Conservation (phyloP, 2,329 filamentous ascomycete species). For the Harringtonia aguacate region DNA sequence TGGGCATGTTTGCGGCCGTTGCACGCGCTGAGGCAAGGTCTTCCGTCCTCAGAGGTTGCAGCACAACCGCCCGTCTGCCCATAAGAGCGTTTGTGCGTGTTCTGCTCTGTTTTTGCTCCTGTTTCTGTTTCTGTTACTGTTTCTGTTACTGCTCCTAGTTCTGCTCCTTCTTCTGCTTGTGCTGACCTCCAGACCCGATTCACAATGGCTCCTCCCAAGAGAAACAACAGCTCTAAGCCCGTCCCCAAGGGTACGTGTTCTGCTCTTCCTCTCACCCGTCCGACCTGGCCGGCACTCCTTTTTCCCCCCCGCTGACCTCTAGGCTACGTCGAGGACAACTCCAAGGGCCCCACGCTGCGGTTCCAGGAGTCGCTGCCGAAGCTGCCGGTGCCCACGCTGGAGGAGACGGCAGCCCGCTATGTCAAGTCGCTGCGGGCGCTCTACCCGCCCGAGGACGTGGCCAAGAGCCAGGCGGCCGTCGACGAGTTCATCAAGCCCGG, state of each 20-base stretch:
- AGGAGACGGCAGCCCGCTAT: slow-evolving; percentile 73
- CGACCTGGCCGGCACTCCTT: too few relatives aligned
- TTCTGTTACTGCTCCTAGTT: not conserved
- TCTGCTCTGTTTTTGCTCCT: slow-evolving; percentile 3
- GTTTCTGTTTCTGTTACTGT: slow-evolving; percentile 1
- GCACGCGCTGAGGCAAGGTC: slow-evolving; percentile 25
- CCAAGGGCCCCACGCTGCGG: slow-evolving; percentile 70
- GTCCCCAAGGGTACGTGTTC: slow-evolving; percentile 10
- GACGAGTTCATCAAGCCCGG: slow-evolving; percentile 83
- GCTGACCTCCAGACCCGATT: slow-evolving; percentile 10
- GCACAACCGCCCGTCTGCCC: slow-evolving; percentile 3
- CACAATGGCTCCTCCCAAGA: slow-evolving; percentile 41
- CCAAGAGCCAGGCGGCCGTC: slow-evolving; percentile 70
- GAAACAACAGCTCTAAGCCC: slow-evolving; percentile 42
- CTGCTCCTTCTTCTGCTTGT: not conserved
- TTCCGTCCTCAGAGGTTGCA: slow-evolving; percentile 18
- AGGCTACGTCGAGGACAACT: slow-evolving; percentile 73
- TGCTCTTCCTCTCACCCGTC: slow-evolving; percentile 31
- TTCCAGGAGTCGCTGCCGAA: slow-evolving; percentile 78
- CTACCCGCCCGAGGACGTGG: slow-evolving; percentile 56
- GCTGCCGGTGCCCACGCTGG: slow-evolving; percentile 69
- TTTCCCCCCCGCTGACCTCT: slow-evolving; percentile 3
- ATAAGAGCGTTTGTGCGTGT: slow-evolving; percentile 11
- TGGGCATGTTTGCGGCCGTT: slow-evolving; percentile 24
- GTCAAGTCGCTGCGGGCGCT: slow-evolving; percentile 70